Conservation (phyloP, 2,329 filamentous ascomycete genomes). For the Pseudophaeomoniella oleicola region DNA sequence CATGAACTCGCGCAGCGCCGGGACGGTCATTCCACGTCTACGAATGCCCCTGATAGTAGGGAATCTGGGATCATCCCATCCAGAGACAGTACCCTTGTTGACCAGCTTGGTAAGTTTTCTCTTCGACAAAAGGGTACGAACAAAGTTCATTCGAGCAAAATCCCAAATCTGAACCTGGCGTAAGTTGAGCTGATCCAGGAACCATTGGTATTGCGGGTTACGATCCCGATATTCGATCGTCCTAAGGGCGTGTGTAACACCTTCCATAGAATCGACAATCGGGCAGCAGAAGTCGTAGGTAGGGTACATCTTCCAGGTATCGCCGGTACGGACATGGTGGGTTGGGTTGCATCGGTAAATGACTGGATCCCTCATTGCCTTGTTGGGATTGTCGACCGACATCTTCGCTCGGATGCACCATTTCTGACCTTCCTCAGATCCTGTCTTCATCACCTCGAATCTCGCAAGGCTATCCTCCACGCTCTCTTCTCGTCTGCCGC, state of each 20-base stretch:
- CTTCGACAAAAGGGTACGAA: slow-evolving; percentile 35
- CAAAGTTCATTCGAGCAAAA: slow-evolving; percentile 38
- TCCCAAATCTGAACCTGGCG: slow-evolving; percentile 35
- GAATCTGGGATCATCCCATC: slow-evolving; percentile 37
- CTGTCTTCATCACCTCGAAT: slow-evolving; percentile 89
- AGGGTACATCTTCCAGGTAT: slow-evolving; percentile 51
- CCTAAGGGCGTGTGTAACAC: slow-evolving; percentile 49
- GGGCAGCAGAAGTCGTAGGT: slow-evolving; percentile 54
- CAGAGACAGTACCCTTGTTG: slow-evolving; percentile 31
- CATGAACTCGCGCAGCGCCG: slow-evolving; percentile 34
- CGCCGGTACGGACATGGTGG: slow-evolving; percentile 48
- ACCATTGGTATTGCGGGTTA: slow-evolving; percentile 37
- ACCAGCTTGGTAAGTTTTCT: slow-evolving; percentile 37
- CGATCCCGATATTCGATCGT: slow-evolving; percentile 46
- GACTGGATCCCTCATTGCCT: slow-evolving; percentile 89
- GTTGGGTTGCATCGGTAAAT: slow-evolving; percentile 84
- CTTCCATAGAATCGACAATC: slow-evolving; percentile 47
- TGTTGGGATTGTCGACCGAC: slow-evolving; percentile 81
- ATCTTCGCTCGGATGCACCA: slow-evolving; percentile 96
- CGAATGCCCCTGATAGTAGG: slow-evolving; percentile 36
- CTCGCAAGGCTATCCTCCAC: slow-evolving; percentile 73
- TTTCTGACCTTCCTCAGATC: slow-evolving; percentile 59
- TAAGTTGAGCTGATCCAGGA: slow-evolving; percentile 31
- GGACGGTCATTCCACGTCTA: slow-evolving; percentile 33
- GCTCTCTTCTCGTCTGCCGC: slow-evolving; percentile 61